These are phyloP conservation scores for Scheffersomyces stipitis DNA, from an alignment of 805 yeast species.

Conservation along the genomic window DNA sequence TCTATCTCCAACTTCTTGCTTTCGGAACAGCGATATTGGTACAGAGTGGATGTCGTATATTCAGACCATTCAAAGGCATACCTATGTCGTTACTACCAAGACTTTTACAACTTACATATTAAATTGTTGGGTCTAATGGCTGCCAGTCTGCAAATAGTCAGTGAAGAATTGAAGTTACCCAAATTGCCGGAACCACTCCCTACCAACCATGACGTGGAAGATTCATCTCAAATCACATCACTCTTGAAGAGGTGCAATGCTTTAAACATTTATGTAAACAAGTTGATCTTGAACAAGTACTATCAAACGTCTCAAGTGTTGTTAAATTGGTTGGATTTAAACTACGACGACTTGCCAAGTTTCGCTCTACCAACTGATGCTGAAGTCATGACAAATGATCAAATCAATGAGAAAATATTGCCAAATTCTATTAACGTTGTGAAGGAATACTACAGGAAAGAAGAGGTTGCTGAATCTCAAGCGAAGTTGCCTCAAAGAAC, in stretches of 20 bases:
- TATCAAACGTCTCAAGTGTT: slow-evolving; percentile 27
- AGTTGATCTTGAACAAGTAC: slow-evolving; percentile 27
- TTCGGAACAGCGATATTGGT: slow-evolving; percentile 50
- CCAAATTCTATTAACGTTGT: slow-evolving; percentile 17
- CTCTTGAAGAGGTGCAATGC: slow-evolving; percentile 39
- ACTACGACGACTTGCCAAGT: slow-evolving; percentile 25
- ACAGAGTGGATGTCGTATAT: slow-evolving; percentile 43
- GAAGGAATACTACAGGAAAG: slow-evolving; percentile 6
- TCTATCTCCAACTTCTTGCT: slow-evolving; percentile 40
- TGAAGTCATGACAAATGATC: slow-evolving; percentile 18
- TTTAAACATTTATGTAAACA: slow-evolving; percentile 39
- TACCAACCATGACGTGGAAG: slow-evolving; percentile 16
- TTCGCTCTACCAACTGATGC: slow-evolving; percentile 26
- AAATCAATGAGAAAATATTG: slow-evolving; percentile 18
- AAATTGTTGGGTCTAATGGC: slow-evolving; percentile 21
- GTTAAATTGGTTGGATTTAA: slow-evolving; percentile 28
- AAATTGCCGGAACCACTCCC: slow-evolving; percentile 50
- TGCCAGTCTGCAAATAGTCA: slow-evolving; percentile 8
- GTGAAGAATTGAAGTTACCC: slow-evolving; percentile 28
- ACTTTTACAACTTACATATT: slow-evolving; percentile 48
- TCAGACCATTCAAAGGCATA: slow-evolving; percentile 36
- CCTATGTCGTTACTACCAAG: slow-evolving; percentile 51
- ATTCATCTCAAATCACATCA: slow-evolving; percentile 12
- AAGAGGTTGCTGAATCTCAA: background rate
- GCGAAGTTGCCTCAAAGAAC: slow-evolving; percentile 17